Evolutionary conservation across 148 eudicot species (phyloP).

Genomic region (Rhododendron henanense): DNA sequence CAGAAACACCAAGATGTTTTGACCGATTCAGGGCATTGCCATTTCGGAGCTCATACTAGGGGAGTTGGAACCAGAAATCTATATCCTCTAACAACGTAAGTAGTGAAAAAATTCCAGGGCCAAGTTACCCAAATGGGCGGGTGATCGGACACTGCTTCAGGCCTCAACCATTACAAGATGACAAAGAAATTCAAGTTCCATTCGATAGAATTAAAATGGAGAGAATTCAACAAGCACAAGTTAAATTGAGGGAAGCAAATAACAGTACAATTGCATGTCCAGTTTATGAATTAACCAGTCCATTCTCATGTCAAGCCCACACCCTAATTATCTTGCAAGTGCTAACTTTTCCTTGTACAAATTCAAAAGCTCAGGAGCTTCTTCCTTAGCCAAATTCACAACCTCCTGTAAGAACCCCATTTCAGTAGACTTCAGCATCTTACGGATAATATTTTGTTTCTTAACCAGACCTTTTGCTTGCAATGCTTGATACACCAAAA

Average conservation of each 20-base stretch:
- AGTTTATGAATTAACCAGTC: background rate
- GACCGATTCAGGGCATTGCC: constrained; percentile 76
- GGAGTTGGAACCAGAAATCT: too few relatives aligned
- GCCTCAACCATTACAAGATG: background rate
- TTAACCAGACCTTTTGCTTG: constrained; percentile 15
- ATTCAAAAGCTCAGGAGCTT: constrained; percentile 15
- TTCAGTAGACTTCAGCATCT: background rate
- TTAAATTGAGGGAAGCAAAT: background rate
- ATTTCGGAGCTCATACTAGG: too few relatives aligned
- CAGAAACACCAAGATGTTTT: constrained; percentile 35
- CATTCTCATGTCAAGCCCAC: background rate
- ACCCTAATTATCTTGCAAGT: background rate
- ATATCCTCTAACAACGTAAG: background rate
- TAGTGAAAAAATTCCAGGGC: background rate
- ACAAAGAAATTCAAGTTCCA: background rate
- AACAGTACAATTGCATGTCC: background rate
- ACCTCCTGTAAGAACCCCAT: background rate
- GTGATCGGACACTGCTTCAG: background rate
- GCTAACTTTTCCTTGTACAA: background rate
- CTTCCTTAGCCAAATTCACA: background rate
- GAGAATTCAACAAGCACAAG: background rate
- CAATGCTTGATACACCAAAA: constrained; percentile 12
- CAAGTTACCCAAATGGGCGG: background rate
- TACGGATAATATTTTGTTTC: background rate
- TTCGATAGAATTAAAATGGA: background rate